Base-by-base conservation (phyloP, 1,284 basidiomycete genomes). In the Sanghuangporus weigelae region DNA sequence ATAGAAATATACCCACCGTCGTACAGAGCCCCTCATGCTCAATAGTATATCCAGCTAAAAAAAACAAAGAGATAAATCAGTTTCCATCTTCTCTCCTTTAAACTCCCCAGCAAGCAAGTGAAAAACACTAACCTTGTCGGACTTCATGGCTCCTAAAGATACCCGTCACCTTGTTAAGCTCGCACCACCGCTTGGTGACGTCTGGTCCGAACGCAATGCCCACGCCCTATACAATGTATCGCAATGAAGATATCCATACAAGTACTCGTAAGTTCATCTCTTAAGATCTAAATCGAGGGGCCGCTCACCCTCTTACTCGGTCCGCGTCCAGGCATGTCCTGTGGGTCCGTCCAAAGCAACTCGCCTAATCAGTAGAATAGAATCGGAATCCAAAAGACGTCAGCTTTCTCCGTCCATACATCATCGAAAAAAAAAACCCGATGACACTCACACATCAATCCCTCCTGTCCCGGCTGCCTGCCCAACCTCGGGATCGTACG, bases 61-160 rank as follows among this genome's bases (percentile, higher is more conserved):
- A 60, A 63, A 51, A 39, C 65, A 6, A 50, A 35, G 67, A 16
- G n/a, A 46, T n/a, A 46, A 1, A n/a, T 46, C 44, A 46, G 10
- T 46, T 19, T 7, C 44, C n/a, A n/a, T 46, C 44, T 46, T 46
- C 44, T n/a, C 16, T 46, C 42, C n/a, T n/a, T 14, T 55, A 46
- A 21, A 53, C 6, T 19, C 12, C 59, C 39, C 26, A 55, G 59
- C 56, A 40, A 36, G 35, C 55, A 11, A 59, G 50, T 53, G 44
- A 63, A 50, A 44, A 19, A 59, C 50, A 63, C 10, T 19, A 67
- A 89, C 91, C 89, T 81, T 96, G 93, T 63, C 97, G 87, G 51
- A 99, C 96, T 84, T 99, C 97, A 75, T 99, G 97, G 69, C 93
- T 95, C 60, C 97, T 90, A 70, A 99, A 89, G 59, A 99, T 84